These are phyloP conservation scores for Mycena pura DNA, from an alignment of 768 basidiomycete genomes.

Conservation along the genomic window DNA sequence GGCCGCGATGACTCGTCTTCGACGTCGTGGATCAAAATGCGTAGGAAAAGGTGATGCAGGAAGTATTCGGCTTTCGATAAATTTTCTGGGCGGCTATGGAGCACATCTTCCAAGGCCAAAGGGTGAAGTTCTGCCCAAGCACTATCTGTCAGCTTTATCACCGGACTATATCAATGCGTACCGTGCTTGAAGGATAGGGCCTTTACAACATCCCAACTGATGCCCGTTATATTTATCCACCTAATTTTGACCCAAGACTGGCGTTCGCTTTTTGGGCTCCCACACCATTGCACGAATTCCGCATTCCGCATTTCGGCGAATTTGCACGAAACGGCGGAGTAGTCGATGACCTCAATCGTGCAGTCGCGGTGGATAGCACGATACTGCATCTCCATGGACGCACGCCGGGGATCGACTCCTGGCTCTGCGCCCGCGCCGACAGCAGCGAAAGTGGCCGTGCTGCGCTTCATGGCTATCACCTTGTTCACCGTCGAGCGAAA, in stretches of 20 bases:
- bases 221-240: slow-evolving; percentile 71
- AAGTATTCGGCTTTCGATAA: slow-evolving; percentile 56
- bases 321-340: slow-evolving; percentile 52
- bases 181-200: slow-evolving; percentile 64
- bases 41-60: slow-evolving; percentile 67
- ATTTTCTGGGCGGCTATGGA: slow-evolving; percentile 59
- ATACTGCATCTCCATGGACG: slow-evolving; percentile 52
- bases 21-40: slow-evolving; percentile 44
- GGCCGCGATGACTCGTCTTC: background rate
- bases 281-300: slow-evolving; percentile 55
- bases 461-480: slow-evolving; percentile 52
- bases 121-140: slow-evolving; percentile 61
- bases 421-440: slow-evolving; percentile 64
- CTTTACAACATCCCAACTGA: slow-evolving; percentile 70
- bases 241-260: slow-evolving; percentile 55
- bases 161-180: slow-evolving; percentile 36
- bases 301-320: slow-evolving; percentile 56
- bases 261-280: slow-evolving; percentile 34
- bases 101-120: slow-evolving; percentile 68
- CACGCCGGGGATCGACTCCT: slow-evolving; percentile 64
- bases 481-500: slow-evolving; percentile 50
- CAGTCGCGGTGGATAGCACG: slow-evolving; percentile 63
- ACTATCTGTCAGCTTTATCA: background rate
- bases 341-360: slow-evolving; percentile 66
- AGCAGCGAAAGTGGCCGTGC: slow-evolving; percentile 36